Evolutionary conservation across 768 basidiomycete species (phyloP).

Genomic region (Sistotremastrum niveocremeum): DNA sequence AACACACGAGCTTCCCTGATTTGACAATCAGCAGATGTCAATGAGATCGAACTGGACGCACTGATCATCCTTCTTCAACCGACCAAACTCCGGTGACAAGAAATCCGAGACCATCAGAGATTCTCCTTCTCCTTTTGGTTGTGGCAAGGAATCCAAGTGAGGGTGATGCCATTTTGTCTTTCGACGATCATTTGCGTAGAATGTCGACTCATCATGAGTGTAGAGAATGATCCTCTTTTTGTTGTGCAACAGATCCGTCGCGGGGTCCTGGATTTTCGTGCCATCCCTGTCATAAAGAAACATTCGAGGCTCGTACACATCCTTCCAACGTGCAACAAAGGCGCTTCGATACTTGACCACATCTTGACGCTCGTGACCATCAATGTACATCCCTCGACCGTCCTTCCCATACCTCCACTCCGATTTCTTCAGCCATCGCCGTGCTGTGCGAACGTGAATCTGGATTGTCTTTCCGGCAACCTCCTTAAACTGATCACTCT

Average conservation of each 20-base stretch:
- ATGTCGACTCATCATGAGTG: slow-evolving; percentile 12
- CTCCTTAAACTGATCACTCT: slow-evolving; percentile 1
- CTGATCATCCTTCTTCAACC: slow-evolving; percentile 2
- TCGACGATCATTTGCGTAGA: slow-evolving; percentile 10
- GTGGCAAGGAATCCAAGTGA: slow-evolving; percentile 2
- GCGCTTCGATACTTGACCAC: slow-evolving; percentile 7
- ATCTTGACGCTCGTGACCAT: slow-evolving; percentile 10
- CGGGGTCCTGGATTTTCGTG: no score
- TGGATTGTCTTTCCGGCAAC: background rate
- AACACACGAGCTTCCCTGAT: background rate
- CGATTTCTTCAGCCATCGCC: slow-evolving; percentile 5
- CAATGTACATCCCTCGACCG: slow-evolving; percentile 7
- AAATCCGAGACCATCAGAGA: slow-evolving; percentile 12
- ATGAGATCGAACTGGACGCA: background rate
- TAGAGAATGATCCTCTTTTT: no score
- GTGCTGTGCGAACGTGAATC: slow-evolving; percentile 6
- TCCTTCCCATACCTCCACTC: slow-evolving; percentile 4
- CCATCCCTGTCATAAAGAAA: slow-evolving; percentile 1
- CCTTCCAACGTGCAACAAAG: background rate
- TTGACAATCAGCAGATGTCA: background rate
- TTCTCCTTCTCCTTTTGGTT: slow-evolving; percentile 8
- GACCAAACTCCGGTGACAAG: slow-evolving; percentile 5
- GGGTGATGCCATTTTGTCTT: slow-evolving; percentile 6
- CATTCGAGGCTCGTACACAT: slow-evolving; percentile 3
- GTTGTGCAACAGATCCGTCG: no score